Conservation (phyloP, 2,329 filamentous ascomycete genomes). For the Colletotrichum simmondsii region DNA sequence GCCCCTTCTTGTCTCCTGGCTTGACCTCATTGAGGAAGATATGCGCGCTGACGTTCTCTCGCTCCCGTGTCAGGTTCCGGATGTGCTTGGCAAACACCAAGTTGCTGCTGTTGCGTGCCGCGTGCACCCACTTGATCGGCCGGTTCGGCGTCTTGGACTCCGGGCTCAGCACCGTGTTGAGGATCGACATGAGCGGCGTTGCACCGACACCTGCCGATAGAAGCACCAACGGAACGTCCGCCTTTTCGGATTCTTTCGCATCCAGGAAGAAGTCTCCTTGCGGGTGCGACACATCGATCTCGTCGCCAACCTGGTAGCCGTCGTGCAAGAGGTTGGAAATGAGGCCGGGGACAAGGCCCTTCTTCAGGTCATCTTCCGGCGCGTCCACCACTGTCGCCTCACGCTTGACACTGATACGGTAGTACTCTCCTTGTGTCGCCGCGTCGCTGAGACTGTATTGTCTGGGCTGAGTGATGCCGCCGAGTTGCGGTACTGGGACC, state of each 20-base stretch:
- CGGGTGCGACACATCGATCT: constrained; percentile 66
- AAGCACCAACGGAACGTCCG: constrained; percentile 67
- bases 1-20: constrained; percentile 56
- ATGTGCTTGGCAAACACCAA: constrained; percentile 68
- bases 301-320: constrained; percentile 59
- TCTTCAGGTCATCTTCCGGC: constrained; percentile 44
- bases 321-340: constrained; percentile 65
- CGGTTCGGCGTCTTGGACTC: constrained; percentile 44
- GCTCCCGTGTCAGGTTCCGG: constrained; percentile 50
- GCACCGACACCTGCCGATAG: constrained; percentile 76
- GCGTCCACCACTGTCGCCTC: constrained; percentile 50
- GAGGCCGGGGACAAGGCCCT: constrained; percentile 53
- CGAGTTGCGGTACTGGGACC: constrained; percentile 67
- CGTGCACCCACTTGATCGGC: constrained; percentile 73
- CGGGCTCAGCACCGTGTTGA: constrained; percentile 60
- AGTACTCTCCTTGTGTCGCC: constrained; percentile 59
- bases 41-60: constrained; percentile 60
- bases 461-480: constrained; percentile 72
- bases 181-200: constrained; percentile 73
- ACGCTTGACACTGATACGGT: constrained; percentile 80
- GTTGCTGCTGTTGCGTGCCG: constrained; percentile 59
- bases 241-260: constrained; percentile 49
- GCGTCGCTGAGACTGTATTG: constrained; percentile 81
- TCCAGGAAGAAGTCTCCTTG: constrained; percentile 73
- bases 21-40: constrained; percentile 68